Base-by-base conservation (phyloP, 1,284 basidiomycete genomes). In the Trichosporon ovoides region DNA sequence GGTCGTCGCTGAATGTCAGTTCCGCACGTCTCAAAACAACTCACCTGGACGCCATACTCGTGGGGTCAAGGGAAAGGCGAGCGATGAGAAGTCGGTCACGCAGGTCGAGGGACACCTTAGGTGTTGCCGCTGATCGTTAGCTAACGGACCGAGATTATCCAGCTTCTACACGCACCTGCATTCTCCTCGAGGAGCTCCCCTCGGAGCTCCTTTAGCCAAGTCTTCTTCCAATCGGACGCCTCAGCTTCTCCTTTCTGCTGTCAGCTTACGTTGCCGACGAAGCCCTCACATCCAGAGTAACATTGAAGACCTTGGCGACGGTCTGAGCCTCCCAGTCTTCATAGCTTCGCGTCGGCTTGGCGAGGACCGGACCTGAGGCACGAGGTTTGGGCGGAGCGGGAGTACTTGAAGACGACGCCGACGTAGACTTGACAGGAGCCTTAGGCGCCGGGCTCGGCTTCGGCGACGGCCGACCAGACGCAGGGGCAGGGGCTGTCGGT, bases 121-220 rank as follows among this genome's bases (percentile, higher is more conserved):
- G 68, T 20, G 57, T 67, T 63, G 48, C 18, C 16, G 18, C 58
- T 34, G 24, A 24, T 52, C 12, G 52, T 62, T 37, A 62, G 59
- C 16, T n/a, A 13, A 7, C 38, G 40, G n/a, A n/a, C n/a, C n/a
- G n/a, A n/a, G n/a, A n/a, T n/a, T n/a, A n/a, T n/a, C n/a, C 38
- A 0, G 37, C 22, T 19, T 34, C 19, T 55, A 31, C 53, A 78
- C 84, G 61, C 66, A 86, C 86, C 66, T 38, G 80, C 74, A 37
- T 81, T 81, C 66, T 95, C 91, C 20, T 84, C 80, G 28, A 78
- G 75, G 20, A 96, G 75, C 69, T 98, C 94, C 4, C 81, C 73
- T 10, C 83, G 83, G 11, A 96, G 79, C 38, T 81, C 78, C 76
- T 92, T 91, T 57, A 98, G 83, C 88, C 90, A 96, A 31, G 89